A percentile compares a stretch with the other conserved stretches of the same genome.
Conservation (phyloP, 805 yeast genomes). For the Tetrapisispora iriomotensis region DNA sequence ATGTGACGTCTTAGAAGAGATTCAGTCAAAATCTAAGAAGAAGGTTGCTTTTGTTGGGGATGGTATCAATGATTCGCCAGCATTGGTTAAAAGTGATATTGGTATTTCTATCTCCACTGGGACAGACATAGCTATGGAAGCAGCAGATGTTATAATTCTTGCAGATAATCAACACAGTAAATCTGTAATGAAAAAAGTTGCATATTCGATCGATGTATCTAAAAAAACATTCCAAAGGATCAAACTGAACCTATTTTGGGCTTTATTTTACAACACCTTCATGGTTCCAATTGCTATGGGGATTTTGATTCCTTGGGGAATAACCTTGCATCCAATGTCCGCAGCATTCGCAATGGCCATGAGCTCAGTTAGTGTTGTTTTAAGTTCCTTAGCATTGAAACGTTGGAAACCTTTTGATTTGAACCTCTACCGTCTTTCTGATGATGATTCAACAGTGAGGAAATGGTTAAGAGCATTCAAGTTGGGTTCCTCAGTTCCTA, state of each 20-base stretch:
- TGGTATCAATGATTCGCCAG: conserved; percentile 97
- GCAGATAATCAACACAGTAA: conserved; percentile 20
- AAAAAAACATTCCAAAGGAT: conserved; percentile 61
- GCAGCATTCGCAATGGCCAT: conserved; percentile 92
- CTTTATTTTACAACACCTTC: conserved; percentile 67
- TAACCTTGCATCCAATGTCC: conserved; percentile 73
- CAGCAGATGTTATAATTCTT: conserved; percentile 85
- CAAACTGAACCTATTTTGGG: conserved; percentile 78
- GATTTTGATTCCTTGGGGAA: conserved; percentile 65
- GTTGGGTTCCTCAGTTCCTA: background rate
- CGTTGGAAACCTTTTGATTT: conserved; percentile 39
- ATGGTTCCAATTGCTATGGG: conserved; percentile 97
- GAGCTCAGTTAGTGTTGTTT: conserved; percentile 81
- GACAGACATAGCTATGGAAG: conserved; percentile 91
- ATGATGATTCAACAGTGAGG: background rate
- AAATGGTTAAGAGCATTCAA: background rate
- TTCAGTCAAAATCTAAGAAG: conserved; percentile 36
- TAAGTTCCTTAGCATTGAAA: conserved; percentile 65
- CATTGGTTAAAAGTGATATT: conserved; percentile 74
- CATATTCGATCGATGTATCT: conserved; percentile 59
- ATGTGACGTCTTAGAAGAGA: conserved; percentile 49
- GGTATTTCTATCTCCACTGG: conserved; percentile 92
- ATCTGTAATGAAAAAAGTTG: conserved; percentile 38
- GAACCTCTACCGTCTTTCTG: background rate
- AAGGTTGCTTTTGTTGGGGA: conserved; percentile 88